Evolutionary conservation across 495 filamentous ascomycete species (phyloP).

Genomic region (Massariosphaeria phaeospora): DNA sequence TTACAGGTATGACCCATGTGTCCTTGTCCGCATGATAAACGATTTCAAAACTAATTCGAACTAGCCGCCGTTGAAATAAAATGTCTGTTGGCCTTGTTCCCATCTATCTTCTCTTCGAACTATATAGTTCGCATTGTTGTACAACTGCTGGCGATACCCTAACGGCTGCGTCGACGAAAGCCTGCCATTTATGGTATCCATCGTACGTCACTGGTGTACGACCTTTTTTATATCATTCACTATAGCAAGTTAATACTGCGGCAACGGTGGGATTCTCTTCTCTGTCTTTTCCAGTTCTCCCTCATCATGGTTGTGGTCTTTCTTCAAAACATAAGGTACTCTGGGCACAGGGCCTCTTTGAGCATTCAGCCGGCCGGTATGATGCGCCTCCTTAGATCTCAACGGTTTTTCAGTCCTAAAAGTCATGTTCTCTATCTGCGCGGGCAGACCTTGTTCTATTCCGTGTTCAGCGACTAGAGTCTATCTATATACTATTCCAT

Average conservation of each 20-base stretch:
- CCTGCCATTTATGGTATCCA: neutral
- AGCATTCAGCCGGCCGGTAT: neutral
- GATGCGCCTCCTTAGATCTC: neutral
- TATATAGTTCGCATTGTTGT: neutral
- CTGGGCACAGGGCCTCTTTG: neutral
- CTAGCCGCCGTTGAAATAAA: too few relatives aligned
- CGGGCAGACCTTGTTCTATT: neutral
- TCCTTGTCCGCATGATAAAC: neutral
- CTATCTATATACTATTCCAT: slow-evolving; percentile 1
- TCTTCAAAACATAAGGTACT: neutral
- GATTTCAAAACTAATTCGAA: too few relatives aligned
- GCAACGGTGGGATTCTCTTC: neutral
- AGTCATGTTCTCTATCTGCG: neutral
- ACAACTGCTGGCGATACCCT: neutral
- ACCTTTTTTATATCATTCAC: neutral
- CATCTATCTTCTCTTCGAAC: neutral
- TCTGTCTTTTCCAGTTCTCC: neutral
- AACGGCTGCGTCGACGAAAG: slow-evolving; percentile 4
- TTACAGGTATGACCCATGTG: slow-evolving; percentile 21
- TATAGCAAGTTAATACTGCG: neutral
- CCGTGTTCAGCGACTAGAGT: neutral
- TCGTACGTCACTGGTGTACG: neutral
- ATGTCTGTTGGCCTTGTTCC: neutral
- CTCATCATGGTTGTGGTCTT: neutral
- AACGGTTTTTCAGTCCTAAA: slow-evolving; percentile 1